phyloP scores from a whole-genome alignment of 2,329 filamentous ascomycete genomes.

The Purpureocillium lavendulum region DNA sequence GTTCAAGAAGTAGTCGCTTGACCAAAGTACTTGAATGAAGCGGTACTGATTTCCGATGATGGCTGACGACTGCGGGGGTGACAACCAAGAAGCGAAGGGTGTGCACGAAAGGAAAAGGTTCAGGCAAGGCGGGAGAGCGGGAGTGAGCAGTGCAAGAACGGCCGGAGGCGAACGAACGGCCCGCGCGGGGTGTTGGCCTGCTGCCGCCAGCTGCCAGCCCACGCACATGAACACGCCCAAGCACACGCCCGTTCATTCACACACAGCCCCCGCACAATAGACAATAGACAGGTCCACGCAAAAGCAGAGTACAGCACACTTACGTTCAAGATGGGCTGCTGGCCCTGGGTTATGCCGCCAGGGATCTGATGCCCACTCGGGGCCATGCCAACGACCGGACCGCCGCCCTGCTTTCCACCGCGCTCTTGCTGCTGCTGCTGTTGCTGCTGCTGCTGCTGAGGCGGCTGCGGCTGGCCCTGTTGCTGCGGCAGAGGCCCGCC shows the following conservation, averaged over 20 bases:
- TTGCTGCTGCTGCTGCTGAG: constrained; percentile 18
- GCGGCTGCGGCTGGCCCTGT: constrained; percentile 2
- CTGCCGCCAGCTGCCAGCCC: constrained; percentile 1
- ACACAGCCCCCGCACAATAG: not conserved
- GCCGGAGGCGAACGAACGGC: no score
- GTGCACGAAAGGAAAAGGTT: no score
- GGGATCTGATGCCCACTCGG: constrained; percentile 28
- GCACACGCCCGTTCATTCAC: not conserved
- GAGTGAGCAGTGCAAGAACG: no score
- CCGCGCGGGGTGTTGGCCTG: no score
- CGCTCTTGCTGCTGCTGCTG: constrained; percentile 57
- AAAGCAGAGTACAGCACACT: constrained; percentile 19
- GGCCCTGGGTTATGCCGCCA: constrained; percentile 30
- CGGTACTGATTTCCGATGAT: no score
- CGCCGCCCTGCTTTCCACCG: constrained; percentile 27
- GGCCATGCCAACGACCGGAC: constrained; percentile 40
- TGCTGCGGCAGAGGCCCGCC: constrained; percentile 55
- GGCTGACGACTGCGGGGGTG: no score
- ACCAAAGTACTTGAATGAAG: no score
- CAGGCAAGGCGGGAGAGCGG: no score
- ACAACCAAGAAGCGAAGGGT: no score
- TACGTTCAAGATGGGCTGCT: constrained; percentile 42
- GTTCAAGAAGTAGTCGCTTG: no score
- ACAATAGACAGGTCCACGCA: constrained; percentile 1
- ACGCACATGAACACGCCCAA: not conserved